Conservation (phyloP, 306 rosid genomes). For the cucumber (Cucumis sativus) region Cucumber_9930_V3 NC_026657.2:39956501-39957000, state of each 20-base stretch:
- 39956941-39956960: neutral
- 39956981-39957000: slow-evolving; percentile 12
- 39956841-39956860: slow-evolving; percentile 29
- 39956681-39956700: slow-evolving; percentile 76
- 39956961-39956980: slow-evolving; percentile 5
- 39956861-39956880: too few relatives aligned
- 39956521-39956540: slow-evolving; percentile 87
- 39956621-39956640: slow-evolving; percentile 78
- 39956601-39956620: slow-evolving; percentile 85
- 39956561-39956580: slow-evolving; percentile 86
- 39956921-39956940: slow-evolving; percentile 5
- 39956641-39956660: slow-evolving; percentile 76
- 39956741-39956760: slow-evolving; percentile 80
- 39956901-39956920: neutral
- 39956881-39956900: neutral
- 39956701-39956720: slow-evolving; percentile 88
- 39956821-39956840: slow-evolving; percentile 78
- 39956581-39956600: slow-evolving; percentile 73
- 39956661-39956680: slow-evolving; percentile 76
- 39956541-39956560: slow-evolving; percentile 92
- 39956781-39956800: slow-evolving; percentile 67
- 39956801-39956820: slow-evolving; percentile 63
- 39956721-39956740: slow-evolving; percentile 82
- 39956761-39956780: slow-evolving; percentile 83
- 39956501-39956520: slow-evolving; percentile 89